Evolutionary conservation across 2,329 filamentous ascomycete genomes (phyloP).

Genomic region (Aspergillus sp.): DNA sequence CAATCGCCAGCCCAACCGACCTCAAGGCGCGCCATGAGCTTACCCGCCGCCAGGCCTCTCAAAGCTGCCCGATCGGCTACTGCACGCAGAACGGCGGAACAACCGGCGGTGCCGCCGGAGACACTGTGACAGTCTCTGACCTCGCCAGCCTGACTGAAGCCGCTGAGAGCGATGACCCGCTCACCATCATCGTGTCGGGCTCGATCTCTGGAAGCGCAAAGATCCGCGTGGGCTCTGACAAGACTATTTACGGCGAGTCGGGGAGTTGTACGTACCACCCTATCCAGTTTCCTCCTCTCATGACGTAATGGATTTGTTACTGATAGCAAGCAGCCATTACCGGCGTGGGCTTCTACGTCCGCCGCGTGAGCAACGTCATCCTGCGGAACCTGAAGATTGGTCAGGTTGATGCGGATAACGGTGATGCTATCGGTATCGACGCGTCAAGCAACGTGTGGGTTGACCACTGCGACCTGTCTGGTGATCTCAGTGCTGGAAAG

Average conservation of each 20-base stretch:
- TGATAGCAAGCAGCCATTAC: conserved; percentile 58
- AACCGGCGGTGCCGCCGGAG: conserved; percentile 59
- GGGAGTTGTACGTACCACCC: background rate
- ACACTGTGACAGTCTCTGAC: conserved; percentile 60
- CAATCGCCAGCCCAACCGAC: background rate
- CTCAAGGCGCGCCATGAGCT: background rate
- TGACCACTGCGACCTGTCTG: conserved; percentile 69
- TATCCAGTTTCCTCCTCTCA: background rate
- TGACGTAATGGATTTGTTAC: conserved; percentile 17
- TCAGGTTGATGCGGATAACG: conserved; percentile 60
- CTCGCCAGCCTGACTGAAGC: conserved; percentile 57
- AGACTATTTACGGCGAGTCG: conserved; percentile 52
- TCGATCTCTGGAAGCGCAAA: conserved; percentile 49
- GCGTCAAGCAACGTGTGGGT: conserved; percentile 63
- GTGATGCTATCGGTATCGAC: conserved; percentile 66
- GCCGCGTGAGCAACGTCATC: conserved; percentile 64
- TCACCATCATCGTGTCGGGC: conserved; percentile 54
- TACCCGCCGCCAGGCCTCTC: conserved; percentile 6
- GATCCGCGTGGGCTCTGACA: conserved; percentile 55
- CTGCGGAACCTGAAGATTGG: conserved; percentile 65
- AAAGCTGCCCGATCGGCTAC: conserved; percentile 44
- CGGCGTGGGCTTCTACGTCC: conserved; percentile 52
- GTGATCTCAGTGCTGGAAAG: conserved; percentile 64
- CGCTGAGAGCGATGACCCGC: conserved; percentile 51
- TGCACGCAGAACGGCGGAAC: conserved; percentile 57